Base-by-base conservation (phyloP, 1,139 yeast genomes). In the Taiozyma sp. region DNA sequence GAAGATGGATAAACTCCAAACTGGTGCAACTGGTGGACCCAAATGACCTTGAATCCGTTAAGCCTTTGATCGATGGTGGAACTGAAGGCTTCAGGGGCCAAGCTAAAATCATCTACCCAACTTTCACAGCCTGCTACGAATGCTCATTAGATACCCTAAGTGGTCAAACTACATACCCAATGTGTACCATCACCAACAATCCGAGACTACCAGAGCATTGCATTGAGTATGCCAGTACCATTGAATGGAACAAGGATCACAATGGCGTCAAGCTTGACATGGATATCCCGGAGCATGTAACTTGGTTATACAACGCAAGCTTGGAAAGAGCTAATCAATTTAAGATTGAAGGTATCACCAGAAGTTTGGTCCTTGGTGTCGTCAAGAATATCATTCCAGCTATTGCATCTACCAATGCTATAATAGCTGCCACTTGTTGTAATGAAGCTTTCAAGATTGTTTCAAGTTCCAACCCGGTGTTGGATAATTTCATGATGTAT, bases 61-160 rank as follows among this genome's bases (percentile, higher is more conserved):
- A 89, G 43, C 97, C 98, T 0, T 70, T 93, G 65, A 82, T 93
- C 34, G 99, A 93, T 65, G 98, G 98, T 2, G 99, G 98, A 3
- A 87, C 97, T 0, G 98, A 93, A 64, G 98, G 98, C 0, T 87
- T 93, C 63, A 79, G 89, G 57, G 99, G 99, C 5, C 97, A 93
- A 64, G 82, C 92, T 16, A 83, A 96, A 62, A 88, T 91, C 12
- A 90, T 92, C 43, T 69, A 91, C 19, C 98, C 99, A 0, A 82
- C 92, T 0, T 68, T 90, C 34, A 81, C 93, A 0, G 86, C 96
- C 0, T 93, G 99, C 70, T 92, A 90, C 71, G 98, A 93, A 66
- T 93, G 99, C 64, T 87, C 96, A 2, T 73, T 89, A 46, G 91
- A 86, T 55, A 78, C 92, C 70, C 73, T 89, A 36, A 81, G 89